phyloP scores from a whole-genome alignment of 2,329 filamentous ascomycete species.

The Nothopassalora personata region DNA sequence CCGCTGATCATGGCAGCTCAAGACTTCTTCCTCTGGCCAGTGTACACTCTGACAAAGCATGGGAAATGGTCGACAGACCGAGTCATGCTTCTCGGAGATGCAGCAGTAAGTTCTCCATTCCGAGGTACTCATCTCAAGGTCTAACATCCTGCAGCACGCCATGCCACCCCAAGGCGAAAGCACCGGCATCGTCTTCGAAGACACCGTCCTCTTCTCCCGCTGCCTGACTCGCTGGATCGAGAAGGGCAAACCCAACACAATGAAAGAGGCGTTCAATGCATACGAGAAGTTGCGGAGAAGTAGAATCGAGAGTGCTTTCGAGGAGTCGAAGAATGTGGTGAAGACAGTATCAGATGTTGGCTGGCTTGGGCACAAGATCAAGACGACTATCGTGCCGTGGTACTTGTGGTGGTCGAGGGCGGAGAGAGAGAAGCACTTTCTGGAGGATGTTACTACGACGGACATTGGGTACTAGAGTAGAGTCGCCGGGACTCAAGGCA shows the following conservation, averaged over 20 bases:
- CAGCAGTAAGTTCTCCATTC: conserved; percentile 32
- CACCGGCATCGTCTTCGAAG: conserved; percentile 50
- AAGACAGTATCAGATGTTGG: conserved; percentile 42
- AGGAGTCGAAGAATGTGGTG: conserved; percentile 44
- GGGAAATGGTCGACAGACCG: conserved; percentile 43
- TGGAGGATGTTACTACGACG: conserved; percentile 41
- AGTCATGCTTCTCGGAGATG: conserved; percentile 43
- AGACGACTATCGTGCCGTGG: conserved; percentile 44
- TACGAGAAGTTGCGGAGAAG: conserved; percentile 44
- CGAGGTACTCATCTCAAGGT: not conserved
- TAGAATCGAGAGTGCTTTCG: conserved; percentile 43
- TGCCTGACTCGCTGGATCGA: conserved; percentile 41
- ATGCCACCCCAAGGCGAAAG: conserved; percentile 50
- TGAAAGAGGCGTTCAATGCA: conserved; percentile 44
- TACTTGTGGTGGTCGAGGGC: conserved; percentile 42
- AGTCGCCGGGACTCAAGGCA: not conserved
- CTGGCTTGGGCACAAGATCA: conserved; percentile 42
- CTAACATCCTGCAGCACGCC: conserved; percentile 32
- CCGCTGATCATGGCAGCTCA: conserved; percentile 39
- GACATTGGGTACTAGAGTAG: conserved; percentile 35
- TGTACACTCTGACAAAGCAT: conserved; percentile 41
- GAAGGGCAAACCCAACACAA: conserved; percentile 31
- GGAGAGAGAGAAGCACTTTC: conserved; percentile 41
- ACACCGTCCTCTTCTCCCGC: conserved; percentile 46
- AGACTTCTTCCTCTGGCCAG: conserved; percentile 44